Conservation (phyloP, 129 eudicot species). For the Lactuca sativa region DNA sequence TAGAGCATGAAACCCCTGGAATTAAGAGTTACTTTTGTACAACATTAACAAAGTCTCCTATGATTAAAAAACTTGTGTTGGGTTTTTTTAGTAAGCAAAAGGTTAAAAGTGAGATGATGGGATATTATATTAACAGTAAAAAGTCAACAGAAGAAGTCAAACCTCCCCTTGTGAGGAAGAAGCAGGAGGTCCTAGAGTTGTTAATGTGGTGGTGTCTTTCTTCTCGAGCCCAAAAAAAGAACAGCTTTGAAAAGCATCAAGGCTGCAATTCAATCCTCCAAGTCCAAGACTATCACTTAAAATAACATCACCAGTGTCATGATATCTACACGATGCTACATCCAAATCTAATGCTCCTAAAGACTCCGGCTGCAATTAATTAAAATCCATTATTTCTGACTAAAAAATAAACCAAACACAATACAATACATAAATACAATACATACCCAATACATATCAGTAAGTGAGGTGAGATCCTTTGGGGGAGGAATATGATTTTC, state of each 20-base stretch:
- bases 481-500: slow-evolving; percentile 23
- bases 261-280: slow-evolving; percentile 78
- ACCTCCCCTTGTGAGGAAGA: slow-evolving; percentile 30
- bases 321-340: slow-evolving; percentile 64
- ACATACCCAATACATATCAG: slow-evolving; percentile 75
- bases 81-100: background rate
- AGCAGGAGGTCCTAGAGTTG: slow-evolving; percentile 44
- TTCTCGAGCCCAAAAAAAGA: slow-evolving; percentile 57
- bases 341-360: slow-evolving; percentile 84
- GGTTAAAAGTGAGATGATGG: slow-evolving; percentile 5
- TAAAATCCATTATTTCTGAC: background rate
- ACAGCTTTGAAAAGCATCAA: slow-evolving; percentile 74
- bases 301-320: slow-evolving; percentile 45
- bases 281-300: slow-evolving; percentile 73
- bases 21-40: slow-evolving; percentile 19
- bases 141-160: slow-evolving; percentile 3
- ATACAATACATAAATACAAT: no score
- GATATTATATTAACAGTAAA: slow-evolving; percentile 17
- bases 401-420: background rate
- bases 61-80: background rate
- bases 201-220: slow-evolving; percentile 46
- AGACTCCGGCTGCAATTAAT: slow-evolving; percentile 62
- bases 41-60: slow-evolving; percentile 2
- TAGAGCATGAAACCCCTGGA: background rate
- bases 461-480: slow-evolving; percentile 54